These are phyloP conservation scores for Eutrema salsugineum DNA, from an alignment of 441 rosid species.

Conservation along the genomic window DNA sequence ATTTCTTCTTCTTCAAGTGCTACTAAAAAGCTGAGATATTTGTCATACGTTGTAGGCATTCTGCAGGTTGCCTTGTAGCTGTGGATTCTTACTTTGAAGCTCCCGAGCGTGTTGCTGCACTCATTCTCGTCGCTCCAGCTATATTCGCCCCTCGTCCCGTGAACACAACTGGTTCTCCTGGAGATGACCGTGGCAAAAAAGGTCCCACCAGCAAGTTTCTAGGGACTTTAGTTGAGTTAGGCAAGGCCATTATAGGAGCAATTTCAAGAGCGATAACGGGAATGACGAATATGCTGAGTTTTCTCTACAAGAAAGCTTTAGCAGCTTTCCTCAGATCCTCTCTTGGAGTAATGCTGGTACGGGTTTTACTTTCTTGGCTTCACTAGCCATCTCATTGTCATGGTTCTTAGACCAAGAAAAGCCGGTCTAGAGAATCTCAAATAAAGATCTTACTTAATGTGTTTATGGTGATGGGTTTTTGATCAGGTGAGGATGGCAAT, in stretches of 20 bases:
- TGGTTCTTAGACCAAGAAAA: background rate
- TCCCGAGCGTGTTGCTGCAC: constrained; percentile 83
- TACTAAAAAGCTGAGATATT: constrained; percentile 3
- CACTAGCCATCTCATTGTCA: constrained; percentile 3
- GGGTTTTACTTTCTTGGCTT: background rate
- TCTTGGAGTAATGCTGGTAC: constrained; percentile 78
- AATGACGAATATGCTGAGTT: constrained; percentile 47
- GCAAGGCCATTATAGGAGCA: constrained; percentile 29
- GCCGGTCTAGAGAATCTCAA: background rate
- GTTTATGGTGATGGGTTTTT: background rate
- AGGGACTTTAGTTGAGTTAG: constrained; percentile 34
- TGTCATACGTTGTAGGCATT: constrained; percentile 52
- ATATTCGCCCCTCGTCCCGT: constrained; percentile 58
- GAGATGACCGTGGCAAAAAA: constrained; percentile 29
- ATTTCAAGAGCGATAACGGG: constrained; percentile 39
- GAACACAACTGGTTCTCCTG: constrained; percentile 28
- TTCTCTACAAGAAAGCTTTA: constrained; percentile 59
- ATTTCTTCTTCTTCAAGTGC: background rate
- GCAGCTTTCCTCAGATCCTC: constrained; percentile 60
- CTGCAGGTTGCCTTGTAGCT: constrained; percentile 86
- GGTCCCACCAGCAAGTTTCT: constrained; percentile 32
- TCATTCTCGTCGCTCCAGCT: constrained; percentile 93
- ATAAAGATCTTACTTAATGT: constrained; percentile 9
- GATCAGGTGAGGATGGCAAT: constrained; percentile 66
- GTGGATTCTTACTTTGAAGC: constrained; percentile 82